Base-by-base conservation (phyloP, 805 yeast species). In the Starmerella riodocensis region DNA sequence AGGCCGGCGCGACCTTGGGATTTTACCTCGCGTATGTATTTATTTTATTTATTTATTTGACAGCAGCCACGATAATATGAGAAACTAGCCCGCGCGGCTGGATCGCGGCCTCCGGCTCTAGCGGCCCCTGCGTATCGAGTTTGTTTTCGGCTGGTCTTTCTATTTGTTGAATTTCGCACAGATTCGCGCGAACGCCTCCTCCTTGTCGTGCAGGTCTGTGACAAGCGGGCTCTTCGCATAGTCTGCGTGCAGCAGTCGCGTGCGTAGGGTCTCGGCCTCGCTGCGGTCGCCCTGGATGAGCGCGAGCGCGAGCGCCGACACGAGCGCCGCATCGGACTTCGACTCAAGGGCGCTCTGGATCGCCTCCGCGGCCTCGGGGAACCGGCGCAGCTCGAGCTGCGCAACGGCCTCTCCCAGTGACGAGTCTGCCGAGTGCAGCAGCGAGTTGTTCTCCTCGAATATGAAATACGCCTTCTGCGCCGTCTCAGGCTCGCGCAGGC, bases 291-390 rank as follows among this genome's bases (percentile, higher is more conserved):
- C 77, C 34, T 67, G 67, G 49, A 78, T 64, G 39, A 74, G 70
- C 39, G 74, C 69, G 37, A 71, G 69, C 3, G 84, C 69, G 43
- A 81, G 73, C 53, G 75, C 69, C 55, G 78, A 75, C 34, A 84
- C 80, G 44, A 67, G 60, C 28, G 61, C 65, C 14, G 61, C 62
- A 24, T 64, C 59, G 27, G 57, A 50, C 33, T 59, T 60, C 9
- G 60, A 50, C 14, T 56, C 64, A 32, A 62, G 55, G 43, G 61
- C 63, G n/a, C 64, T 61, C 29, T 47, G 35, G 22, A 65, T 39
- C 11, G 61, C 64, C 46, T 81, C 82, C 43, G 71, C 70, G 8
- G 94, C 86, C 61, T 88, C 96, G 2, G 86, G 88, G 40, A 73
- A 64, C 53, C 86, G 80, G 36, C 76, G 73, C 56, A 84, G 70